Base-by-base conservation (phyloP, 306 rosid genomes). In the Castanea sativa region DNA sequence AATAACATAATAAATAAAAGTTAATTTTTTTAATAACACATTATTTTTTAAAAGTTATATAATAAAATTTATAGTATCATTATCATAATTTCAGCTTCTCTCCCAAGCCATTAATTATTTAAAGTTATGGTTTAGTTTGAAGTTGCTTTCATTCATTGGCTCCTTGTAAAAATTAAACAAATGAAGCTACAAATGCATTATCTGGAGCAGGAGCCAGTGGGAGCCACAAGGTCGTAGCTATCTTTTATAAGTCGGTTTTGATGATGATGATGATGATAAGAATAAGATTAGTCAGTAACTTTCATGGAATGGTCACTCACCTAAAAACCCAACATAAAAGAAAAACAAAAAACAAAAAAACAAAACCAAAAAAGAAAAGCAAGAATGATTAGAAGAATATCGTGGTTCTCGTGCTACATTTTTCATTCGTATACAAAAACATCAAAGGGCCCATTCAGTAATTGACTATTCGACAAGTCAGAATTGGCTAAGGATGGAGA, bases 341-440 rank as follows among this genome's bases (percentile, higher is more conserved):
- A 61, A 14, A 61, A 14, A 21, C 7, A 21, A 27, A 61, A 27
- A 5, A 19, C 5, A 20, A 6, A 56, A 20, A 57, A 57, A 57
- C 1, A 21, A 9, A 6, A 56, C 27, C 27, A 20, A 4, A 23
- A 25, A 30, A 10, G 45, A 33, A 27, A 27, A 30, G 12, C 21
- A 33, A 65, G 45, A 7, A 67, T 67, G 45, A 67, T 68, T 35
- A 68, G 72, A 67, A 67, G 72, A 33, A 67, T 19, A 67, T 33
- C 27, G 72, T 67, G 72, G 12, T 67, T 67, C 72, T 32, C 27
- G 72, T 67, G 72, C 7, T 67, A 7, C 38, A 32, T 15, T n/a
- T 72, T 72, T 72, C 76, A 56, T 55, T n/a, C 51, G 2, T 5
- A 33, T 19, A 19, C 30, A 19, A 19, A 56, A 75, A 29, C 69